Base-by-base conservation (phyloP, 164 flowering plant species). In the Chimonanthus salicifolius region DNA sequence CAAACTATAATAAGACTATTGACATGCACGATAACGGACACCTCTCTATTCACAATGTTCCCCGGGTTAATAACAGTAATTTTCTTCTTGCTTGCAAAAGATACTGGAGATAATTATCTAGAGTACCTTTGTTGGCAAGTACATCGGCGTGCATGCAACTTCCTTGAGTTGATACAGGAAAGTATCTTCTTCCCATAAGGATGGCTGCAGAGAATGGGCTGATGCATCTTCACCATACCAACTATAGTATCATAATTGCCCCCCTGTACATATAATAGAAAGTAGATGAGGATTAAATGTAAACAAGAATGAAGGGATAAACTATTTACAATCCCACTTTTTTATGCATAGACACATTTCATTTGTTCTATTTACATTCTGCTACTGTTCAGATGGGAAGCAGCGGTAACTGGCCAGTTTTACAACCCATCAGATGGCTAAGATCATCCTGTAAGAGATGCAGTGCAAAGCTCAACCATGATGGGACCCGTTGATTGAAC, bases 141-240 rank as follows among this genome's bases (percentile, higher is more conserved):
- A 62, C 76, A 58, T 68, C 16, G 13, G 33, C 16, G n/a, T 44
- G 48, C 67, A 8, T 63, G 18, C 54, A 58, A 21, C 49, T 13
- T 75, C 6, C 69, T 45, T 50, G 63, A 47, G 6, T 72, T 75
- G 58, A 75, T 74, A 9, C 2, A 5, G 4, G 44, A 9, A n/a
- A 78, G n/a, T 44, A 83, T 75, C 58, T 51, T 68, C 70, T 77
- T 78, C 49, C 85, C 83, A 54, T 62, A 69, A 49, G 69, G 78
- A 66, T 83, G 76, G 78, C 74, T 78, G 44, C 72, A 73, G 6
- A 82, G 72, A 54, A 54, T 51, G 7, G 49, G 60, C 15, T 2
- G 11, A 65, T 82, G 68, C 6, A 2, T 20, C 62, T 9, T 45
- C 60, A 81, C 49, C 33, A 73, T 20, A 20, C 33, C 51, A 7